Percentiles rank a stretch among this genome's conserved stretches.
These are phyloP conservation scores for Coemansia sp. DNA, from an alignment of 192 early-diverging fungal species.

Conservation along the genomic window DNA sequence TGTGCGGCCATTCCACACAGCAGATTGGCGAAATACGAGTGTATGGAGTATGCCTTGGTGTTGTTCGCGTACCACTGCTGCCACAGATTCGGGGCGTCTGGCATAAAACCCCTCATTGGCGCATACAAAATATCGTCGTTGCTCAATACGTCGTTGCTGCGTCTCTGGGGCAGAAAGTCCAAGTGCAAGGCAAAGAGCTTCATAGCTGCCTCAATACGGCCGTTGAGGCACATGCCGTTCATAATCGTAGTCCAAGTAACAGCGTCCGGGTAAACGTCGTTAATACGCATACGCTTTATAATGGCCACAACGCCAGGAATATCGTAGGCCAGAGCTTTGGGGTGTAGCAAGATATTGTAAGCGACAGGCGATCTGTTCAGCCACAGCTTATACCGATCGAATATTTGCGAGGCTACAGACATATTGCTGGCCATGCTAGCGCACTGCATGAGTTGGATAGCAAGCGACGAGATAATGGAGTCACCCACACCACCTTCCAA, in stretches of 20 bases:
- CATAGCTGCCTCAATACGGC: constrained; percentile 10
- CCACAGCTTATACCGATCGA: constrained; percentile 11
- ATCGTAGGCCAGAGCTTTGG: constrained; percentile 12
- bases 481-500: not conserved
- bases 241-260: constrained; percentile 34
- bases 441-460: constrained; percentile 24
- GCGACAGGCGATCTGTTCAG: constrained; percentile 9
- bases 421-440: constrained; percentile 3
- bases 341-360: constrained; percentile 26
- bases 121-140: not conserved
- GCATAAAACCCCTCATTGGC: not conserved
- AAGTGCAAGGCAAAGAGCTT: constrained; percentile 39
- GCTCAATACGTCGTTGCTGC: not conserved
- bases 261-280: constrained; percentile 20
- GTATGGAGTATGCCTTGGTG: not conserved
- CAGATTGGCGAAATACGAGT: not conserved
- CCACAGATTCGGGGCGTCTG: constrained; percentile 17
- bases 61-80: constrained; percentile 17
- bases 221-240: constrained; percentile 21
- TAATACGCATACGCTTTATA: constrained; percentile 14
- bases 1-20: not conserved
- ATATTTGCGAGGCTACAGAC: constrained; percentile 8
- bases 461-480: constrained; percentile 16
- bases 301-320: not conserved
- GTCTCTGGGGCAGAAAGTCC: constrained; percentile 24